Evolutionary conservation across 495 filamentous ascomycete genomes (phyloP).

Genomic region (Aspergillus hancockii): DNA sequence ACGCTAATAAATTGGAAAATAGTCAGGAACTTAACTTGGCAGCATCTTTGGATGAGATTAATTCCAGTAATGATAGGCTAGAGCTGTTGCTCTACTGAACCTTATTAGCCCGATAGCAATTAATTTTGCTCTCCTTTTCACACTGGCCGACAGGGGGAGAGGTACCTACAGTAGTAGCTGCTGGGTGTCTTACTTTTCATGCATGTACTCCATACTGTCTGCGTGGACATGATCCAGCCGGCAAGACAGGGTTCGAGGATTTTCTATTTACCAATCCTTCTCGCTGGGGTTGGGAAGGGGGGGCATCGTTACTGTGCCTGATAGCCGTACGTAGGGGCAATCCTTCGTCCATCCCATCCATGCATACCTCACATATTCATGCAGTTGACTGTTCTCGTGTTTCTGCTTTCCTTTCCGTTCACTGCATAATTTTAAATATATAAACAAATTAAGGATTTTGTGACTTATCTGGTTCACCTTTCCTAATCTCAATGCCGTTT

Average conservation of each 20-base stretch:
- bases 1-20: background rate
- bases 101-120: background rate
- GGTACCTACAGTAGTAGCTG: no score
- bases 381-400: no score
- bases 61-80: background rate
- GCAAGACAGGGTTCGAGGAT: no score
- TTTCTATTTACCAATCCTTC: no score
- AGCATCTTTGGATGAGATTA: background rate
- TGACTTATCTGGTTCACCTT: background rate
- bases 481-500: background rate
- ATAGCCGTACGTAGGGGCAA: no score
- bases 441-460: background rate
- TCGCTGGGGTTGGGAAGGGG: no score
- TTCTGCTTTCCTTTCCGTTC: background rate
- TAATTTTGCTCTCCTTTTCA: background rate
- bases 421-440: background rate
- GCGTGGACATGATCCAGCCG: no score
- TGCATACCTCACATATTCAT: no score
- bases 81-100: background rate
- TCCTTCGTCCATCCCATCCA: no score
- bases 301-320: no score
- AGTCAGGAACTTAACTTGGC: background rate
- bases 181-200: background rate
- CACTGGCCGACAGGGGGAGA: background rate
- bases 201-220: no score